Evolutionary conservation across 2,329 filamentous ascomycete genomes (phyloP).

Genomic region (Ustilaginoidea virens): DNA sequence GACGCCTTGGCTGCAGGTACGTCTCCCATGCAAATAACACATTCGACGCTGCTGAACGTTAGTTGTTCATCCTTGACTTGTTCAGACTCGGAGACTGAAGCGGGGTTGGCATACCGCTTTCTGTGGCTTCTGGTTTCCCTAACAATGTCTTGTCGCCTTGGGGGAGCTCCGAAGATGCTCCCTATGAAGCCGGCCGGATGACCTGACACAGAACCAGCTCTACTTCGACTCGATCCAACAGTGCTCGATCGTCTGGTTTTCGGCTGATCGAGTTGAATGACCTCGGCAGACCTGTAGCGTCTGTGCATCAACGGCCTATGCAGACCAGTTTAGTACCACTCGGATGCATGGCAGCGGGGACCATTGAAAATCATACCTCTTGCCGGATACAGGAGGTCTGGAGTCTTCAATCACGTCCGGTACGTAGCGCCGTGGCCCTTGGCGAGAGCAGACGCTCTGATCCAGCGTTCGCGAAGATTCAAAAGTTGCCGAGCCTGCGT

Average conservation of each 20-base stretch:
- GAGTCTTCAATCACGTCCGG: conserved; percentile 18
- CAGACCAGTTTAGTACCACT: background rate
- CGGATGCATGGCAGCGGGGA: too few species aligned
- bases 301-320: conserved; percentile 5
- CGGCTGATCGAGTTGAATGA: conserved; percentile 5
- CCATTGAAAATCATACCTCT: too few species aligned
- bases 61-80: conserved; percentile 3
- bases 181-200: conserved; percentile 12
- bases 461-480: conserved; percentile 14
- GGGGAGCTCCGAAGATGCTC: conserved; percentile 12
- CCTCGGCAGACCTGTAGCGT: conserved; percentile 9
- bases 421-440: conserved; percentile 11
- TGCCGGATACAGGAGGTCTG: conserved; percentile 18
- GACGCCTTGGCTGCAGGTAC: conserved; percentile 46
- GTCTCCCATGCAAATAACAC: conserved; percentile 58
- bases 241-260: conserved; percentile 6
- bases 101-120: conserved; percentile 6
- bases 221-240: conserved; percentile 7
- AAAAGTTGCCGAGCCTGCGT: conserved; percentile 13
- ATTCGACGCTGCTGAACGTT: conserved; percentile 42
- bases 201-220: conserved; percentile 7
- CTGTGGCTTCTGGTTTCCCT: conserved; percentile 4
- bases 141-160: conserved; percentile 11
- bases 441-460: conserved; percentile 15
- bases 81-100: too few species aligned